phyloP scores from a whole-genome alignment of 164 flowering plant genomes.

The Vitis labrusca region DNA sequence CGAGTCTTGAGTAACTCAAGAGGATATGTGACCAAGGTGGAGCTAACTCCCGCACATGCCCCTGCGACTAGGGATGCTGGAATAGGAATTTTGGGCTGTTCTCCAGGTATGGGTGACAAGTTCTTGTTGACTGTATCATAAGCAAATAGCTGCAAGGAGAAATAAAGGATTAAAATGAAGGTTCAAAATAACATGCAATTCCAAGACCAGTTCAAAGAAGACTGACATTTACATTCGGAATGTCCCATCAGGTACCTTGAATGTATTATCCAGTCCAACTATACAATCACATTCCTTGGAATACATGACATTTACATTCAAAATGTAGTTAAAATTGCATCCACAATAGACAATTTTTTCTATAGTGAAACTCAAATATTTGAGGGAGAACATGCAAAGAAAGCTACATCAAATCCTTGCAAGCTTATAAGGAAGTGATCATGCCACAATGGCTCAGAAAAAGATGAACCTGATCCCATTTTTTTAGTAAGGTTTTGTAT shows the following conservation, averaged over 20 bases:
- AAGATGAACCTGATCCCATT: too few relatives aligned
- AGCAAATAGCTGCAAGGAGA: constrained; percentile 70
- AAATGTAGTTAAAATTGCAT: too few relatives aligned
- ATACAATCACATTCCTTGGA: not conserved
- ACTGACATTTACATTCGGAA: not conserved
- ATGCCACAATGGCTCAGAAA: too few relatives aligned
- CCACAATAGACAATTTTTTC: too few relatives aligned
- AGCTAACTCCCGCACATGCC: constrained; percentile 94
- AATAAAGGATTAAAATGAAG: not conserved
- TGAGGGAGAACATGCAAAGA: too few relatives aligned
- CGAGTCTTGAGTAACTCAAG: constrained; percentile 95
- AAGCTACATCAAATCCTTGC: too few relatives aligned
- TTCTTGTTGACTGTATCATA: constrained; percentile 86
- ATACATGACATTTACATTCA: too few relatives aligned
- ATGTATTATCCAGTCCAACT: not conserved
- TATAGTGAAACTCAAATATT: too few relatives aligned
- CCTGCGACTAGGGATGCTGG: constrained; percentile 92
- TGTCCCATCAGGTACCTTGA: not conserved
- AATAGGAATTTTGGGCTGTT: constrained; percentile 59
- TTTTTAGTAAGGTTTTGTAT: too few relatives aligned
- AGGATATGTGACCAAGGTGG: constrained; percentile 85
- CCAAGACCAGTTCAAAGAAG: not conserved
- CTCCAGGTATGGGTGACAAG: constrained; percentile 70
- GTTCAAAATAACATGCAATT: too few relatives aligned
- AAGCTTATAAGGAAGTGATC: too few relatives aligned